Evolutionary conservation across 2,329 filamentous ascomycete genomes (phyloP).

Genomic region (Diaporthe vexans): DNA sequence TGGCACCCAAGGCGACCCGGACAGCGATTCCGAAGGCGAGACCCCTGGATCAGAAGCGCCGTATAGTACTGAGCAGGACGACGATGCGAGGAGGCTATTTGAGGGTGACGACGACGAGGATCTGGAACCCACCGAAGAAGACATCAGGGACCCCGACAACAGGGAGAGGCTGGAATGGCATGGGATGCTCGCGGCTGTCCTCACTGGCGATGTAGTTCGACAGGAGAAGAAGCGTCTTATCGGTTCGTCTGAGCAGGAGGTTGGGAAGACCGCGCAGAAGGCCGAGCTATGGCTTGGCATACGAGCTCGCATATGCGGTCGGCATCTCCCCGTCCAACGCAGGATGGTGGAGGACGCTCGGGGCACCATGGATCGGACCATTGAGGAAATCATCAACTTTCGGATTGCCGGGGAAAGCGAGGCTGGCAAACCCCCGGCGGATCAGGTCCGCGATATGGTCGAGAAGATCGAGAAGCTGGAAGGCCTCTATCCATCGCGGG

Average conservation of each 20-base stretch:
- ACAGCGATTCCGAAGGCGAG: constrained; percentile 91
- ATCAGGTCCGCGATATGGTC: constrained; percentile 92
- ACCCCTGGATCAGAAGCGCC: constrained; percentile 88
- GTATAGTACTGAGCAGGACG: constrained; percentile 74
- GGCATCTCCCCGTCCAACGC: constrained; percentile 86
- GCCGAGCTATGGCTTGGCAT: constrained; percentile 91
- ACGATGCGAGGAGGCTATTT: constrained; percentile 93
- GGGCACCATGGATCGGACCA: constrained; percentile 76
- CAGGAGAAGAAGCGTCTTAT: constrained; percentile 98
- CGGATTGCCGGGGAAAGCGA: constrained; percentile 95
- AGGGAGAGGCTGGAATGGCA: constrained; percentile 97
- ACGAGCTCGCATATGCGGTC: constrained; percentile 84
- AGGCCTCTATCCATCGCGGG: constrained; percentile 84
- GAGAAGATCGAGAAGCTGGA: constrained; percentile 92
- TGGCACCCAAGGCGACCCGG: constrained; percentile 63
- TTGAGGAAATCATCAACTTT: constrained; percentile 93
- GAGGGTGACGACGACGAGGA: constrained; percentile 83
- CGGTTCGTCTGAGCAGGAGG: constrained; percentile 75
- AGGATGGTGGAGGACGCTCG: constrained; percentile 91
- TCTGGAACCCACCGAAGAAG: constrained; percentile 88
- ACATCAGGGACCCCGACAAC: constrained; percentile 88
- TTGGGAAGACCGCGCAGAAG: constrained; percentile 76
- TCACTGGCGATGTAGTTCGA: constrained; percentile 96
- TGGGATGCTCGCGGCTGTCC: constrained; percentile 94
- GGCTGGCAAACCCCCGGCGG: constrained; percentile 86